Base-by-base conservation (phyloP, 768 basidiomycete genomes). In the Amanita pallidorosea region DNA sequence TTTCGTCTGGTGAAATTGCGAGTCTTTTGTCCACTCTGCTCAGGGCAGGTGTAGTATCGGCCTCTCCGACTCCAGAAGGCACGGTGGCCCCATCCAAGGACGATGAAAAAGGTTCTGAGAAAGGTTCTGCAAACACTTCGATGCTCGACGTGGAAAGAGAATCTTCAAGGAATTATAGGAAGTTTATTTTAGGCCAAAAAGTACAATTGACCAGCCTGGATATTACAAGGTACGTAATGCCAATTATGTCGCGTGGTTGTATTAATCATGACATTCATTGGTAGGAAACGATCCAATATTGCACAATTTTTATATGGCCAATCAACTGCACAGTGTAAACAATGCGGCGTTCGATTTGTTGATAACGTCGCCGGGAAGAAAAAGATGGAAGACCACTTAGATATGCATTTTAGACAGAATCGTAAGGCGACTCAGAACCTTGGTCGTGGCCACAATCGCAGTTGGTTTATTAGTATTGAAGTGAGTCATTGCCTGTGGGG, bases 381-480 rank as follows among this genome's bases (percentile, higher is more conserved):
- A 62, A 73, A 69, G 35, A 76, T 93, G 73, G 80, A 94, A 58
- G 80, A 83, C 52, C 96, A 99, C 62, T 75, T 98, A 59, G 95
- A 99, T 64, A 87, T 89, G 85, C 95, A 99, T 65, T 97, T 96
- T 69, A 76, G 83, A 63, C 86, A 95, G 63, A 98, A 97, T 61
- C 79, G 85, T 53, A 88, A 87, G 64, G 81, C 83, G 23, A 81
- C 73, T 59, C 84, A 86, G 63, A 83, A 81, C 37, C 67, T 79
- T 15, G 91, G 88, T 0, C 77, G 95, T 53, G 92, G 91, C 34
- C 84, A 92, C 57, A 88, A 85, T 58, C 77, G 95, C 22, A 85
- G 86, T 58, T 97, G 94, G 94, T 89, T 93, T 53, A 74, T 88
- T 47, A 72, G 77, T 55, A 70, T 81, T 53, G 88, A 94, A 69